A percentile compares a stretch with the other conserved stretches of the same genome.
These are phyloP conservation scores for Cutaneotrichosporon sp. DNA, from an alignment of 1,284 basidiomycete genomes.

Conservation along the genomic window DNA sequence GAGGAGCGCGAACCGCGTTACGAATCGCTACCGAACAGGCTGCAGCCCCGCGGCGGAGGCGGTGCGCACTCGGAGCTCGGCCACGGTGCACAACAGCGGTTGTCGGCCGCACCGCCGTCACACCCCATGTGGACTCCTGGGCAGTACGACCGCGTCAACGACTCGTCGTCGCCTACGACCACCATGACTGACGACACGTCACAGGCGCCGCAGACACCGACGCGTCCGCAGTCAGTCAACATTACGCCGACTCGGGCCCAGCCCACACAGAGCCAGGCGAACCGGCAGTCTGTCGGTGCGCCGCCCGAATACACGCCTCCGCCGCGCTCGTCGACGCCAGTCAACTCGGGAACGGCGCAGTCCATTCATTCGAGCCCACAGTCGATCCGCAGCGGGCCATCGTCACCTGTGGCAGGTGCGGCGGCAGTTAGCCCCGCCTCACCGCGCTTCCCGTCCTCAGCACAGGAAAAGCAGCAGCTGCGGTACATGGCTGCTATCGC, in stretches of 20 bases:
- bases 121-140: neutral
- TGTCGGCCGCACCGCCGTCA: neutral
- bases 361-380: neutral
- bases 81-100: neutral
- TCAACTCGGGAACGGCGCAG: neutral
- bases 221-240: neutral
- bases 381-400: neutral
- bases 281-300: neutral
- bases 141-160: neutral
- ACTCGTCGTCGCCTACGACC: neutral
- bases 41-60: neutral
- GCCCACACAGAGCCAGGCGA: neutral
- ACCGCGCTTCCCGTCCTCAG: conserved; percentile 9
- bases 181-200: neutral
- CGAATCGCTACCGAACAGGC: no score
- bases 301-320: conserved; percentile 14
- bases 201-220: neutral
- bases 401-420: no score
- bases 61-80: neutral
- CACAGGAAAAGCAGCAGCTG: conserved; percentile 30
- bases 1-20: neutral
- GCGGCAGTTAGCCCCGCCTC: neutral
- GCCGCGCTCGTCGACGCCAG: neutral
- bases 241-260: neutral
- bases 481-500: conserved; percentile 21